Base-by-base conservation (phyloP, 192 early-diverging fungal species). In the Gonapodya sp. region DNA sequence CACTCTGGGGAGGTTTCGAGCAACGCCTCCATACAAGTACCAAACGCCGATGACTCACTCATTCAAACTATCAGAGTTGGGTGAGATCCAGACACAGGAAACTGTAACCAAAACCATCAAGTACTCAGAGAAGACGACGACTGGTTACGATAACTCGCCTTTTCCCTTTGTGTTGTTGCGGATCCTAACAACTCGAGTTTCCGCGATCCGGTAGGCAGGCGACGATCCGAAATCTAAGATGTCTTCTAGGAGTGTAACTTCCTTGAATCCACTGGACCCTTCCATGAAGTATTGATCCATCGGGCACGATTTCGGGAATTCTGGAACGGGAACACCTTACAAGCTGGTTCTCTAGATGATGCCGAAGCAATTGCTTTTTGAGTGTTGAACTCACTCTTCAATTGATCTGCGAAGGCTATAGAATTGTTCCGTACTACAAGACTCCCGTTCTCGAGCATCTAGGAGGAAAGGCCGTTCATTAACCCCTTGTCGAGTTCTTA, bases 141-240 rank as follows among this genome's bases (percentile, higher is more conserved):
- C 24, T 8, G 8, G 46, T 8, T 16, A 64, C 8, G 24, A 16
- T 24, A 16, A 64, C 46, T 64, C 46, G 24, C 46, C 46, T 80
- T 86, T 90, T 18, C 89, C 88, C 73, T 83, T 86, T 0, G 89
- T 89, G 64, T 86, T 87, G 80, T 90, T 90, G 31, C 82, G 18
- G 77, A 90, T 85, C 24, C 87, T 82, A 35, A 90, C 85, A 0
- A 78, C 79, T 73, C 86, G 86, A 24, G 79, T 78, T 31, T 90
- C 89, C 36, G 87, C 87, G n/a, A 89, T 83, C 35, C 85, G 79
- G 73, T 88, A 90, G 30, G 85, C 82, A 16, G 88, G 88, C 82
- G 86, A 89, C 0, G 86, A 84, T 1, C 89, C 89, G 82, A 90
- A 90, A 75, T 90, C 88, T 31, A 90, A 79, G 81, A 85, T 83